Evolutionary conservation across 1,284 basidiomycete species (phyloP), one percentile per base, ranked within the genome.

Genomic region (Ceratobasidium sp.): DNA sequence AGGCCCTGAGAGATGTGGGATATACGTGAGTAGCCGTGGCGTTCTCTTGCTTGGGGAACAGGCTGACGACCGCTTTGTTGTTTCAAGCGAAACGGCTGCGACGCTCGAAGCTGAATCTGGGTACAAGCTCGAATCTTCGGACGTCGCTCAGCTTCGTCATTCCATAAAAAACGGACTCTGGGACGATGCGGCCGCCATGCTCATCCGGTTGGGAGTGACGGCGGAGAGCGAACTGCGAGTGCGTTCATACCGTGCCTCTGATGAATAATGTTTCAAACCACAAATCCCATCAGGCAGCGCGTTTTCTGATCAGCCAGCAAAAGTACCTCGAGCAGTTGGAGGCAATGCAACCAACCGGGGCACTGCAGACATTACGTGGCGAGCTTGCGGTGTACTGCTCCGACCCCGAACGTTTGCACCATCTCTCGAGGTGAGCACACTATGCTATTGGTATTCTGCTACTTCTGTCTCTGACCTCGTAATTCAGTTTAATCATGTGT

Each of bases 301-400:
- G 89, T 80, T 98, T 97, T 85, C 87, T 97, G 80, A 93, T 99
- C 78, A 92, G 93, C 78, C 93, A 94, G 85, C 97, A 99, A 88
- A 97, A 98, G 86, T 99, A 98, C 84, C 89, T 99, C 59, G 97
- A 99, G 83, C 88, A 95, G n/a, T 88, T 99, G 67, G 97, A 99
- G 82, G 88, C 90, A 1, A 89, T 90, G 79, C 92, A 93, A 84
- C 93, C 92, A 14, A 94, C 94, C 73, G 89, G 90, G 81, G 97
- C 98, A 12, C 86, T 99, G 54, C 89, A 92, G 54, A 93, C 98
- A 3, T 87, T 99, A 66, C 90, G 97, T 70, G 92, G 93, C 80
- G 96, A 97, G 83, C 87, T 99, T 41, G 94, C 96, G 1, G 93
- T 94, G 62, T 84, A 94, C 71, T 90, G 92, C 78, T 88, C 90